Evolutionary conservation across 2,329 filamentous ascomycete genomes (phyloP).

Genomic region (Clarireedia homoeocarpa): DNA sequence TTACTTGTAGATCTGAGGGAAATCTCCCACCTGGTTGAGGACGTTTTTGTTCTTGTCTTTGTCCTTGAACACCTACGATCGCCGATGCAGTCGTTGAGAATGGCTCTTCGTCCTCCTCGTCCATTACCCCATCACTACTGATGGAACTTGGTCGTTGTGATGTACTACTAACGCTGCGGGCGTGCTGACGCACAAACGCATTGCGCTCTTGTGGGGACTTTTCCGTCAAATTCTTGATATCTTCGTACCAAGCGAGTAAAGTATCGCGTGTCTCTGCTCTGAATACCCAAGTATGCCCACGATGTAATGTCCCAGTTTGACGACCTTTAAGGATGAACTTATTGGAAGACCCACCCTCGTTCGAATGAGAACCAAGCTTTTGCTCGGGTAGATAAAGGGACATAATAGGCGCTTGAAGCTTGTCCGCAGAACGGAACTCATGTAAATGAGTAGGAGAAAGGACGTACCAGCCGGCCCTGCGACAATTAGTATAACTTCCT

Average conservation of each 20-base stretch:
- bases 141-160: conserved; percentile 51
- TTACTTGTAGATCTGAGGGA: conserved; percentile 85
- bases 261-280: conserved; percentile 73
- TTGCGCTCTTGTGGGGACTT: conserved; percentile 81
- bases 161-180: conserved; percentile 65
- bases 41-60: conserved; percentile 52
- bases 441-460: conserved; percentile 94
- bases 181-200: conserved; percentile 77
- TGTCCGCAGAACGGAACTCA: conserved; percentile 98
- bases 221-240: conserved; percentile 84
- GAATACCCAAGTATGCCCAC: conserved; percentile 67
- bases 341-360: conserved; percentile 75
- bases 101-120: conserved; percentile 64
- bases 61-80: conserved; percentile 37
- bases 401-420: conserved; percentile 87
- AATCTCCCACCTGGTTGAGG: conserved; percentile 93
- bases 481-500: background rate
- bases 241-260: conserved; percentile 91
- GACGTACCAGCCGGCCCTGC: conserved; percentile 57
- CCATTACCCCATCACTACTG: conserved; percentile 69
- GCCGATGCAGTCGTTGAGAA: conserved; percentile 51
- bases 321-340: conserved; percentile 98
- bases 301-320: conserved; percentile 87
- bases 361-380: conserved; percentile 87
- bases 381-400: conserved; percentile 91